Percentiles rank a stretch among this genome's conserved stretches.
These are phyloP conservation scores for Malus hybrid DNA, from an alignment of 331 rosid species.

Conservation along the genomic window DNA sequence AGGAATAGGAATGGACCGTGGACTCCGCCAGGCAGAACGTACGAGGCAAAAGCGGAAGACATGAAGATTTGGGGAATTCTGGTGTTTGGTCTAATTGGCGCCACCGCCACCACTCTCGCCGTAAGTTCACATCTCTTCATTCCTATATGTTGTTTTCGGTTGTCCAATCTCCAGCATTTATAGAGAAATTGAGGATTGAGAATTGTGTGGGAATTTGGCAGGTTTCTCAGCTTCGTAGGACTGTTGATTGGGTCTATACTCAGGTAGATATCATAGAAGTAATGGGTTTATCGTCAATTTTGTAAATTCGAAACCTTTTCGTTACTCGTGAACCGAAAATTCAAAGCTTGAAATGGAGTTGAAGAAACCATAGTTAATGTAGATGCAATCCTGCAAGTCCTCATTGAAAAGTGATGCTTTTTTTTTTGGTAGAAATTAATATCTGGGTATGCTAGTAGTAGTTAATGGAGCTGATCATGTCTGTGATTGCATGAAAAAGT, in stretches of 20 bases:
- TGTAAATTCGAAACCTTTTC: neutral
- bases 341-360: neutral
- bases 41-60: conserved; percentile 34
- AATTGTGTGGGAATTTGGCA: conserved; percentile 31
- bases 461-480: conserved; percentile 22
- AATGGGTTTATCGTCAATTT: neutral
- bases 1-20: conserved; percentile 35
- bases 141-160: neutral
- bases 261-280: conserved; percentile 45
- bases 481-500: conserved; percentile 35
- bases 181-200: neutral
- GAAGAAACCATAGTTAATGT: neutral
- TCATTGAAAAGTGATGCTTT: neutral
- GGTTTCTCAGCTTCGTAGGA: conserved; percentile 79
- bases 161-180: neutral
- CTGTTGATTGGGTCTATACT: conserved; percentile 64
- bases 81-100: conserved; percentile 74
- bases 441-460: neutral
- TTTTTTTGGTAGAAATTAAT: neutral
- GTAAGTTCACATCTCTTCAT: conserved; percentile 34
- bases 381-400: neutral
- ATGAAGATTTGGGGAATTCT: conserved; percentile 65
- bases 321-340: neutral
- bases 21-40: conserved; percentile 22
- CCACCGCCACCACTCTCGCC: conserved; percentile 75